Conservation (phyloP, 163 green algal species). For the Coccomyxa subellipsoidea region DNA sequence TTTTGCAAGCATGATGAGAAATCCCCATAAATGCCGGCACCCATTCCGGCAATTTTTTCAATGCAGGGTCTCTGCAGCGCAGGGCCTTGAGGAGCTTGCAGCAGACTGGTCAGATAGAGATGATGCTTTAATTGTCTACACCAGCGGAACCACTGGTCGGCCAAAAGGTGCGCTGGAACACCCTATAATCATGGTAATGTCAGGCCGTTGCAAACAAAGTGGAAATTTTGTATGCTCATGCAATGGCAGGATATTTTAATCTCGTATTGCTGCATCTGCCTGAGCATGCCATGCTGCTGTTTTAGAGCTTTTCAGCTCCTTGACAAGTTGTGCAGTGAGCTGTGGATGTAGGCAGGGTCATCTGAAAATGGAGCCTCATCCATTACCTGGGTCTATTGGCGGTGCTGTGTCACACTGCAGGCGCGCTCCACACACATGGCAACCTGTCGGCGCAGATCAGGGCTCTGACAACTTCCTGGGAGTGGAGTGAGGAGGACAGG, state of each 20-base stretch:
- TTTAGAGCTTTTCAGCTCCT: too few relatives aligned
- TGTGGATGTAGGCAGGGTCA: background rate
- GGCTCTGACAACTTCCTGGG: slow-evolving; percentile 63
- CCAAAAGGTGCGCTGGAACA: slow-evolving; percentile 76
- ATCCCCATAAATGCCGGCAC: background rate
- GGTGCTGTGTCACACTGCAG: slow-evolving; percentile 21
- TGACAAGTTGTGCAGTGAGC: background rate
- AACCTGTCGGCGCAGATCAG: slow-evolving; percentile 71
- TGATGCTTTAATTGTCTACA: slow-evolving; percentile 94
- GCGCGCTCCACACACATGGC: slow-evolving; percentile 64
- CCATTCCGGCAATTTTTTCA: background rate
- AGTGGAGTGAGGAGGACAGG: slow-evolving; percentile 51
- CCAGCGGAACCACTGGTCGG: slow-evolving; percentile 89
- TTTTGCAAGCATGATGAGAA: background rate
- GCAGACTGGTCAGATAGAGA: background rate
- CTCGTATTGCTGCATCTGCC: too few relatives aligned
- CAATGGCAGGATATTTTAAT: too few relatives aligned
- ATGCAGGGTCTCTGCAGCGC: background rate
- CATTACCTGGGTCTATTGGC: too few relatives aligned
- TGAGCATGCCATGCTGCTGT: too few relatives aligned
- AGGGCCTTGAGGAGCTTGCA: background rate
- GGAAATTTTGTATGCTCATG: too few relatives aligned
- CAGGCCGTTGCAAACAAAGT: too few relatives aligned
- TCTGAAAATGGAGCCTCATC: too few relatives aligned
- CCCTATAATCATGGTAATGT: background rate